Conservation (phyloP, 192 early-diverging fungal genomes). For the Spinellus fusiger region DNA sequence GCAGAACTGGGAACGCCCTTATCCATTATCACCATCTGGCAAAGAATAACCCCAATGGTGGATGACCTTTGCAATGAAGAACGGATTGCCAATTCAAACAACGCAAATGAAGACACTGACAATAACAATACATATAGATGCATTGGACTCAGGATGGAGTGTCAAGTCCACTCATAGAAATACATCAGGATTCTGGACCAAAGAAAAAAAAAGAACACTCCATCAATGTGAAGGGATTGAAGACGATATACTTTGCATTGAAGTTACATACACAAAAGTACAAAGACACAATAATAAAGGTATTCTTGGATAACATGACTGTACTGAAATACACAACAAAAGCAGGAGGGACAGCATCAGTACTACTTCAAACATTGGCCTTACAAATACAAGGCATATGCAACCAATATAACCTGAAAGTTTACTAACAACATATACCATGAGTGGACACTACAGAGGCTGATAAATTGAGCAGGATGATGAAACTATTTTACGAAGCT, state of each 20-base stretch:
- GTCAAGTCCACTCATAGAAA: background rate
- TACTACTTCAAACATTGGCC: background rate
- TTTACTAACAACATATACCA: background rate
- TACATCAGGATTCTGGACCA: constrained; percentile 3
- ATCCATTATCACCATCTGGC: background rate
- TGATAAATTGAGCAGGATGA: background rate
- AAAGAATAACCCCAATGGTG: background rate
- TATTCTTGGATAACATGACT: background rate
- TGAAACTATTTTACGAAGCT: background rate
- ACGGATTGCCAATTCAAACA: background rate
- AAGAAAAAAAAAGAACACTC: background rate
- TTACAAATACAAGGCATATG: background rate
- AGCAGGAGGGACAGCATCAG: background rate
- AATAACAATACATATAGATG: background rate
- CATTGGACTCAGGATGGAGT: background rate
- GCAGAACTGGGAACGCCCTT: background rate
- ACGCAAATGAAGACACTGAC: background rate
- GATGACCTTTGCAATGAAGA: background rate
- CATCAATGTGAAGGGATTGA: constrained; percentile 6
- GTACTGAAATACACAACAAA: background rate
- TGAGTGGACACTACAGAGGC: background rate
- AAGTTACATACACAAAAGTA: background rate
- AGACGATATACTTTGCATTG: background rate
- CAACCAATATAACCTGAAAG: background rate
- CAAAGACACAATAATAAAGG: no score